Percentiles rank a stretch among this genome's conserved stretches.
phyloP scores from a whole-genome alignment of 2,329 filamentous ascomycete genomes.

The Claviceps spartinae region DNA sequence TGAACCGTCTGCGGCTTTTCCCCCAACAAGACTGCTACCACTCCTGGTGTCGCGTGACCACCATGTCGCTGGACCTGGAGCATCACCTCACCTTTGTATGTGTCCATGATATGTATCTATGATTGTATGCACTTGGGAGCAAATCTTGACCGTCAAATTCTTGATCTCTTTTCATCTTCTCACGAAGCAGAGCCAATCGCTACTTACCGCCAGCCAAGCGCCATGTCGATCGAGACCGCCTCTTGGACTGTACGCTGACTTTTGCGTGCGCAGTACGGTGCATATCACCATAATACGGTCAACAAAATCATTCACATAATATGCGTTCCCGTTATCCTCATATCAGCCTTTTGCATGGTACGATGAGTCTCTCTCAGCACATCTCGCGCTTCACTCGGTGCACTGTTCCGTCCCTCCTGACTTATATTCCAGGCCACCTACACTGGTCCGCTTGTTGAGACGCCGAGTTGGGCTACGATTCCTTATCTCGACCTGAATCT shows the following conservation, averaged over 20 bases:
- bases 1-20: neutral
- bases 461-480: constrained; percentile 53
- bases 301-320: constrained; percentile 69
- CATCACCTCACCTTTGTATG: constrained; percentile 65
- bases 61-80: constrained; percentile 63
- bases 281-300: constrained; percentile 66
- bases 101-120: neutral
- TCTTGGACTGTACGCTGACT: neutral
- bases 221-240: neutral
- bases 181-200: neutral
- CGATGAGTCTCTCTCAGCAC: constrained; percentile 14
- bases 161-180: neutral
- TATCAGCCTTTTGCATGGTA: constrained; percentile 61
- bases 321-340: constrained; percentile 63
- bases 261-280: constrained; percentile 50
- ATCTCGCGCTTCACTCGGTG: neutral
- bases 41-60: constrained; percentile 9
- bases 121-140: neutral
- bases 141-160: neutral
- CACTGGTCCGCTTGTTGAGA: constrained; percentile 46
- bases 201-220: neutral
- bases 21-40: neutral
- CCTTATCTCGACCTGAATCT: constrained; percentile 55
- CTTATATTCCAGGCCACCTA: constrained; percentile 39
- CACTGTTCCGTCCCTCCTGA: neutral